Conservation (phyloP, 75 land plant genomes). For the Pinus albicaulis region DNA sequence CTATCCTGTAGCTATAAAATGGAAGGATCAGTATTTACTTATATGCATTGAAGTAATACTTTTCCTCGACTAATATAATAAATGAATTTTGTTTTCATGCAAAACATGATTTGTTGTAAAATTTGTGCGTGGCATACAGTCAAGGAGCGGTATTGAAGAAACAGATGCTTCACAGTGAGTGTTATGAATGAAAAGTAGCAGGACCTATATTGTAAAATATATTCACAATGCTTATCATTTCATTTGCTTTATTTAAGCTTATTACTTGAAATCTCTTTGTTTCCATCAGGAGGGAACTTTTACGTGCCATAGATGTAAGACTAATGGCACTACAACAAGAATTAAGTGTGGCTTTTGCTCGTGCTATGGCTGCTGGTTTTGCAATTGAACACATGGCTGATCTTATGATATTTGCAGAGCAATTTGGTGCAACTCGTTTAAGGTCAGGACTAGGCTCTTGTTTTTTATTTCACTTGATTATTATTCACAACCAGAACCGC, state of each 20-base stretch:
- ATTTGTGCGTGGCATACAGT: constrained; percentile 1
- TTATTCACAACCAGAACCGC: neutral
- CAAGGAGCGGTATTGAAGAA: neutral
- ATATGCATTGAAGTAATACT: neutral
- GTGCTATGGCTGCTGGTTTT: constrained; percentile 47
- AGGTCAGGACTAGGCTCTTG: neutral
- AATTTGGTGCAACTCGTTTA: constrained; percentile 34
- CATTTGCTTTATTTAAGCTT: constrained; percentile 11
- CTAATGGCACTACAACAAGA: constrained; percentile 46
- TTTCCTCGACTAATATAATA: neutral
- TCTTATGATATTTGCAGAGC: constrained; percentile 40
- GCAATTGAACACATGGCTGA: constrained; percentile 28
- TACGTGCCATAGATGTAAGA: constrained; percentile 75
- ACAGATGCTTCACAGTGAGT: constrained; percentile 4
- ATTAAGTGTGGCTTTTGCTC: constrained; percentile 32
- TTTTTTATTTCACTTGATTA: neutral
- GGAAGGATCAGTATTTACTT: neutral
- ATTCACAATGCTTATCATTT: neutral
- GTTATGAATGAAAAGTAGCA: too few relatives aligned
- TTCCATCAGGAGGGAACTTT: constrained; percentile 50
- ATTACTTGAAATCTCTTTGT: too few relatives aligned
- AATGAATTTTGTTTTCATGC: neutral
- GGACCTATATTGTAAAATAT: neutral
- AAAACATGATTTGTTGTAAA: neutral
- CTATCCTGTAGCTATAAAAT: neutral